phyloP scores from a whole-genome alignment of 2,329 filamentous ascomycete species.

The Sporothrix schenckii region DNA sequence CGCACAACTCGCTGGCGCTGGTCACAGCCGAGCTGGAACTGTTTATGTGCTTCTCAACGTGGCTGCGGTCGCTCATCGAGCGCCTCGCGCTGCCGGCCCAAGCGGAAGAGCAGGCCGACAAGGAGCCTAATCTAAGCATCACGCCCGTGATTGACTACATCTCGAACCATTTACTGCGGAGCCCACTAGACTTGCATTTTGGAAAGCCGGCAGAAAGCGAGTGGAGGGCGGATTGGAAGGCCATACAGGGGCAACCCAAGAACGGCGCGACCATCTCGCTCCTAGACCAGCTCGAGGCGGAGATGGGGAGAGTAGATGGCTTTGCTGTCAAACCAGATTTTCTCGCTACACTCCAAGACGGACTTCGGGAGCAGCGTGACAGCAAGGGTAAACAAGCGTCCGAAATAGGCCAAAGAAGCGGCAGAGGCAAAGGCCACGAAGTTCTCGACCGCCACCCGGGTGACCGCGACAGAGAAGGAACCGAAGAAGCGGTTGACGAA shows the following conservation, averaged over 20 bases:
- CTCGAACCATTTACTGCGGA: conserved; percentile 66
- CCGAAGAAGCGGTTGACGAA: conserved; percentile 34
- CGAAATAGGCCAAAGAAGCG: background rate
- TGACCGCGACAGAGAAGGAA: conserved; percentile 22
- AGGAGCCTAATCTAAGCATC: conserved; percentile 75
- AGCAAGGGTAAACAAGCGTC: background rate
- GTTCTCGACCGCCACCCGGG: conserved; percentile 36
- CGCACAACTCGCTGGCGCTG: conserved; percentile 70
- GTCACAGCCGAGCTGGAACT: conserved; percentile 76
- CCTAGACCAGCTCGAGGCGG: conserved; percentile 43
- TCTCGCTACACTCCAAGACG: conserved; percentile 27
- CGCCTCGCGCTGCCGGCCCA: conserved; percentile 67
- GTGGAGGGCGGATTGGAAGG: conserved; percentile 52
- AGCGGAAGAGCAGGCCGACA: conserved; percentile 75
- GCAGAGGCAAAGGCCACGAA: background rate
- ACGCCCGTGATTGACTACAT: conserved; percentile 77
- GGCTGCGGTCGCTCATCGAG: conserved; percentile 83
- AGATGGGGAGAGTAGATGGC: conserved; percentile 33
- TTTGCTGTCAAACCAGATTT: conserved; percentile 28
- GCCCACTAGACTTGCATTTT: conserved; percentile 66
- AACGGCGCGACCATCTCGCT: conserved; percentile 39
- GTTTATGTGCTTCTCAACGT: conserved; percentile 77
- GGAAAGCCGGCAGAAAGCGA: conserved; percentile 54
- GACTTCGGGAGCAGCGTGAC: background rate
- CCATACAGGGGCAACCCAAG: conserved; percentile 42